A percentile compares a stretch with the other conserved stretches of the same genome.
Conservation (phyloP, 164 flowering plant genomes). For the Brasenia schreberi region DNA sequence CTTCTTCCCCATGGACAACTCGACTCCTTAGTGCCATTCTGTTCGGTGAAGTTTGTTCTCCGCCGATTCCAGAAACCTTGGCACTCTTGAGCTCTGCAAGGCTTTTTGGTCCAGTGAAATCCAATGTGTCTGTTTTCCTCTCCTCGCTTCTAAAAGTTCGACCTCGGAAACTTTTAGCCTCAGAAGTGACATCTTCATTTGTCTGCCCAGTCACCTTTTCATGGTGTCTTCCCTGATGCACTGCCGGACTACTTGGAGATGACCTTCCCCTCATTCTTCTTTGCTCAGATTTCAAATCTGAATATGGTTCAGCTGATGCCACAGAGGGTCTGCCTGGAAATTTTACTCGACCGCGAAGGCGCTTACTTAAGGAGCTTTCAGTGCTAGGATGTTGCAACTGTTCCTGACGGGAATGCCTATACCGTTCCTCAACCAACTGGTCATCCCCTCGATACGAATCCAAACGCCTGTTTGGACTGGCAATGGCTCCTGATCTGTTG, state of each 20-base stretch:
- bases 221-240: constrained; percentile 28
- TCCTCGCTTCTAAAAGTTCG: neutral
- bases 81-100: constrained; percentile 45
- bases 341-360: constrained; percentile 58
- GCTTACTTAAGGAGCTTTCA: constrained; percentile 41
- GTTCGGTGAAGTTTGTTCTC: constrained; percentile 27
- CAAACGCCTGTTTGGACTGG: constrained; percentile 23
- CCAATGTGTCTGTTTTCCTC: neutral
- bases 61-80: constrained; percentile 13
- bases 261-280: constrained; percentile 22
- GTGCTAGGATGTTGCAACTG: constrained; percentile 22
- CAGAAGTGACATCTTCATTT: constrained; percentile 22
- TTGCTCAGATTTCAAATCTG: constrained; percentile 26
- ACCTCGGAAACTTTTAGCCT: constrained; percentile 23
- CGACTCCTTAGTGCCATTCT: constrained; percentile 26
- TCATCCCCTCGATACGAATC: constrained; percentile 17
- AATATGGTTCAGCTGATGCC: constrained; percentile 11
- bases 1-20: constrained; percentile 23
- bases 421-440: constrained; percentile 23
- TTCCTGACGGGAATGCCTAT: constrained; percentile 22
- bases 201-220: constrained; percentile 35
- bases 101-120: constrained; percentile 51
- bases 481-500: constrained; percentile 53
- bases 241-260: constrained; percentile 32
- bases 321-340: constrained; percentile 36